Base-by-base conservation (phyloP, 331 rosid genomes). In the Rosa hybrid region DNA sequence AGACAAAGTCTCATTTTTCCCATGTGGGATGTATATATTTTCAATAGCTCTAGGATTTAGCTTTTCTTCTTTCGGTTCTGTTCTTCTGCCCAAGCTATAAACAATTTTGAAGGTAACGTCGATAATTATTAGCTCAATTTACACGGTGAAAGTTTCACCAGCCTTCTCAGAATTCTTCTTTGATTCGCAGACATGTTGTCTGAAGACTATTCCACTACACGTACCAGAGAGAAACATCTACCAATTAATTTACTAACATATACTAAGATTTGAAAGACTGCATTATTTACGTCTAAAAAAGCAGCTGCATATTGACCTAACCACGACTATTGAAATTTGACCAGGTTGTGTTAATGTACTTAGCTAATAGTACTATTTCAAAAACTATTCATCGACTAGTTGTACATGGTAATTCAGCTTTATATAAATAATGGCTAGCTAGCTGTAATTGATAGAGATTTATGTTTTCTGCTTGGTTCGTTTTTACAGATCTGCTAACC, bases 221-320 rank as follows among this genome's bases (percentile, higher is more conserved):
- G 11, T 49, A 3, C 18, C 27, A 59, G 64, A 2, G 30, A 59
- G 34, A 23, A 59, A n/a, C 27, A 21, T 59, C 14, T 10, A 21
- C 6, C 30, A 9, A 59, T 6, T 59, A 59, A 59, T 54, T 18
- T 17, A 56, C 4, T 20, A 18, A 56, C 23, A 57, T 57, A 8
- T 11, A 27, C n/a, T 25, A 5, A 12, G 70, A 64, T 44, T 64
- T 64, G 68, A 25, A 62, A 56, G 25, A 21, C 63, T 56, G 63
- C 27, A 59, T 57, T 57, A 6, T 6, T 3, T 49, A 49, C 12
- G 30, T 57, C 30, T 57, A 20, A 20, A 77, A 63, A 48, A 14
- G 50, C 27, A 46, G 72, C n/a, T 62, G 65, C 73, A 30, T 27
- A 60, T 48, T 80, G 63, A 72, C 83, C 83, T 2, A 72, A 80